Percentiles rank a stretch among this genome's conserved stretches.
phyloP scores from a whole-genome alignment of 106 monocot species.

The Agapanthus africanus region DNA sequence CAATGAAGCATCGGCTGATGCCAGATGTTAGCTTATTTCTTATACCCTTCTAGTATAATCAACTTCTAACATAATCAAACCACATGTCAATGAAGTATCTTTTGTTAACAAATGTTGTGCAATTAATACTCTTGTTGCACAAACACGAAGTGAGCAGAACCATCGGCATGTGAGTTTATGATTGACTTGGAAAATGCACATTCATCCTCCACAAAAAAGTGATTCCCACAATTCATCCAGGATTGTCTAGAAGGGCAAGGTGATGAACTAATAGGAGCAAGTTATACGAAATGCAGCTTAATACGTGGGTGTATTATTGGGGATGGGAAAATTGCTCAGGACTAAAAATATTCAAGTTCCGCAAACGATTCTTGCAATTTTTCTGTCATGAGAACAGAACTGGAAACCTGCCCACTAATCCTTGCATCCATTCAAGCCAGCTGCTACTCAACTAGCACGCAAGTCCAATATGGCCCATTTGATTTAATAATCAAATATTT shows the following conservation, averaged over 20 bases:
- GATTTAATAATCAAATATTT: not conserved
- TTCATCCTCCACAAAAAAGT: too few species aligned
- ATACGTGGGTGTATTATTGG: not conserved
- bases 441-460: not conserved
- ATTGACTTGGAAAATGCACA: not conserved
- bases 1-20: not conserved
- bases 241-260: not conserved
- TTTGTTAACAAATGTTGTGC: not conserved
- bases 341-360: not conserved
- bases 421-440: not conserved
- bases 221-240: not conserved
- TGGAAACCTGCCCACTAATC: not conserved
- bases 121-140: not conserved
- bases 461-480: not conserved
- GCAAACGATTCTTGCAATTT: not conserved
- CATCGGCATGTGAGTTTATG: not conserved
- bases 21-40: not conserved
- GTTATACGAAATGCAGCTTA: not conserved
- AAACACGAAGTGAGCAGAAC: not conserved
- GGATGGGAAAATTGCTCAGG: not conserved
- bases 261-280: not conserved
- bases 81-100: too few species aligned
- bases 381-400: not conserved
- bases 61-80: too few species aligned
- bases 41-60: not conserved